A percentile compares a stretch with the other conserved stretches of the same genome.
These are phyloP conservation scores for Arabidopsis suecica DNA, from an alignment of 345 rosid species.

Conservation along the genomic window DNA sequence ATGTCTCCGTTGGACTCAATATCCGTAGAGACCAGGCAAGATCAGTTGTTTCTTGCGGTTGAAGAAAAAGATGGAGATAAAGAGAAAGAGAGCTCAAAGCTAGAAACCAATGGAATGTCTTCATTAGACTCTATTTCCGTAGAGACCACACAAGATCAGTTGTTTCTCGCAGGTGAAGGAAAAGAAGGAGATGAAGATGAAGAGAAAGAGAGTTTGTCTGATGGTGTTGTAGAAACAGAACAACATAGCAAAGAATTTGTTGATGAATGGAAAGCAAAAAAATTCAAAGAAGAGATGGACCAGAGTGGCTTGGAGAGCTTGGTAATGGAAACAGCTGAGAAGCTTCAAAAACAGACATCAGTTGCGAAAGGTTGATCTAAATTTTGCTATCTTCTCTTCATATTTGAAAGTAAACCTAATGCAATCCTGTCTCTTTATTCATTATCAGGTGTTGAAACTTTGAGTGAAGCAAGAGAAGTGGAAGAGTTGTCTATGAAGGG, in stretches of 20 bases:
- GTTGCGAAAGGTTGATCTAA: conserved; percentile 28
- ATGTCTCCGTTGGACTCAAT: neutral
- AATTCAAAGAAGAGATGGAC: conserved; percentile 1
- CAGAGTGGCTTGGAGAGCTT: conserved; percentile 15
- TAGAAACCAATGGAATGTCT: conserved; percentile 3
- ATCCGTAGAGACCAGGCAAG: neutral
- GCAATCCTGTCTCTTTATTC: neutral
- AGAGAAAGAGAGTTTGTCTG: conserved; percentile 18
- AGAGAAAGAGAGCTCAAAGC: neutral
- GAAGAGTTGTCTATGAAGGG: conserved; percentile 14
- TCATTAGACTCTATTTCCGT: neutral
- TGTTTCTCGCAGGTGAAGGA: conserved; percentile 6
- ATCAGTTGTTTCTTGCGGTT: neutral
- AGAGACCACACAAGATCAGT: neutral
- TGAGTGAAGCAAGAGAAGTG: conserved; percentile 6
- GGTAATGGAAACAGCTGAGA: conserved; percentile 15
- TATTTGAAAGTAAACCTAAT: neutral
- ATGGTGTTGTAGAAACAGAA: conserved; percentile 23
- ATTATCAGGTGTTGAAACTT: conserved; percentile 21
- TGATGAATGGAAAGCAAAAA: conserved; percentile 2
- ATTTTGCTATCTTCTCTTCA: neutral
- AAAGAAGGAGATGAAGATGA: neutral
- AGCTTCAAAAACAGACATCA: conserved; percentile 28
- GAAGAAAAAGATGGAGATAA: neutral
- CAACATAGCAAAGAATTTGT: neutral